Evolutionary conservation across 176 grass and related monocot species (phyloP).

Genomic region (Oryza officinalis): DNA sequence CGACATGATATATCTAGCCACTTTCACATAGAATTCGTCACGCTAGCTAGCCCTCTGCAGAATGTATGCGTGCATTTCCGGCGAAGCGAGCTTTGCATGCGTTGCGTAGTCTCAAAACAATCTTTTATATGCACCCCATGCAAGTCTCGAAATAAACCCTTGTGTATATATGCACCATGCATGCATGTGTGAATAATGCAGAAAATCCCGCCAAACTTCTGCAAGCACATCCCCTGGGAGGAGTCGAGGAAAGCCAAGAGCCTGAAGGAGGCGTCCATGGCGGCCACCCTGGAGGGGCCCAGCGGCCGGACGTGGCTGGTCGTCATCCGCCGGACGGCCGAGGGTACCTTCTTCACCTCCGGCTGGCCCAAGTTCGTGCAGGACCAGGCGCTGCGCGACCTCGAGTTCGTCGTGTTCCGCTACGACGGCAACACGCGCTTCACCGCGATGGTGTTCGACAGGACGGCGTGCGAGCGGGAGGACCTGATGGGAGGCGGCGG

Average conservation of each 20-base stretch:
- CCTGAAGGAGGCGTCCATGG: conserved; percentile 39
- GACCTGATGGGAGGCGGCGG: conserved; percentile 26
- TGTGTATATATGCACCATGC: background rate
- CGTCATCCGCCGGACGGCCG: conserved; percentile 43
- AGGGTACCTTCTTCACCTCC: conserved; percentile 67
- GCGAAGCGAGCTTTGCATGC: background rate
- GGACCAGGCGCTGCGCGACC: conserved; percentile 67
- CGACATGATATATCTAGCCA: background rate
- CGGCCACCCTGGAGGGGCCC: conserved; percentile 69
- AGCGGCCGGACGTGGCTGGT: conserved; percentile 64
- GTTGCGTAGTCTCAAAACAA: background rate
- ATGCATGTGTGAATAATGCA: conserved; percentile 39
- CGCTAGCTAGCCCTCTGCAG: no score
- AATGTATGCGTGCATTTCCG: background rate
- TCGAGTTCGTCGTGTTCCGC: conserved; percentile 75
- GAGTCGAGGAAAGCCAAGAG: conserved; percentile 41
- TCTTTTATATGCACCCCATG: background rate
- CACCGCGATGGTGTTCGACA: conserved; percentile 72
- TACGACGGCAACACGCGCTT: conserved; percentile 66
- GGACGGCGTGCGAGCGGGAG: conserved; percentile 65
- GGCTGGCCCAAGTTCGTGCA: conserved; percentile 70
- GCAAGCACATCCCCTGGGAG: conserved; percentile 67
- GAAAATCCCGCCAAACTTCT: conserved; percentile 83
- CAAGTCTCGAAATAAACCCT: background rate
- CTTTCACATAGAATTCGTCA: no score